These are phyloP conservation scores for Xylaria sp. DNA, from an alignment of 495 filamentous ascomycete genomes.

Conservation along the genomic window DNA sequence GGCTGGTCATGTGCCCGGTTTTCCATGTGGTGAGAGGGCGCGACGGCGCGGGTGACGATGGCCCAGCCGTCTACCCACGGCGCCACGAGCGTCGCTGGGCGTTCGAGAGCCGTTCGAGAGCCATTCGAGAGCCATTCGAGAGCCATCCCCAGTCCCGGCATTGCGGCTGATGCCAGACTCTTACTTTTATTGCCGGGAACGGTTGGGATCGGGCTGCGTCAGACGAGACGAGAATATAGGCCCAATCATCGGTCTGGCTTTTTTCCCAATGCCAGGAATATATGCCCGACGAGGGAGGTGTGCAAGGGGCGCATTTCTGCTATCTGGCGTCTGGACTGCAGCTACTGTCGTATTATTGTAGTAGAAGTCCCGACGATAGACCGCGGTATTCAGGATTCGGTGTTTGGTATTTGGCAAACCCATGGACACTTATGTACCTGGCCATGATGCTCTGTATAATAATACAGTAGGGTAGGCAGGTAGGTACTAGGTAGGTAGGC, in stretches of 20 bases:
- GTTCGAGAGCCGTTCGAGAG: neutral
- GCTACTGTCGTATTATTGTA: neutral
- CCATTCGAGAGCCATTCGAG: no score
- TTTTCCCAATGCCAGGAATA: neutral
- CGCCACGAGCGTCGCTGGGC: slow-evolving; percentile 1
- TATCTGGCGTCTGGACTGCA: neutral
- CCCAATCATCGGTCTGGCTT: neutral
- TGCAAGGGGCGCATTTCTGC: neutral
- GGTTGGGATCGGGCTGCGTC: neutral
- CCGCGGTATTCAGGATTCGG: no score
- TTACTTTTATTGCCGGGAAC: neutral
- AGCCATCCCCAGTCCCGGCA: slow-evolving; percentile 15
- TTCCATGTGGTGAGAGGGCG: slow-evolving; percentile 19
- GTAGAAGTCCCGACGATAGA: neutral
- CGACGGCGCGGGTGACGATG: slow-evolving; percentile 23
- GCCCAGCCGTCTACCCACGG: slow-evolving; percentile 5
- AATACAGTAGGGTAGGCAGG: neutral
- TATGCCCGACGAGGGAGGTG: neutral
- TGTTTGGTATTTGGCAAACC: neutral
- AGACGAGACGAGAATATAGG: neutral
- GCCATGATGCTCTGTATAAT: neutral
- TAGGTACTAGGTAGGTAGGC: neutral
- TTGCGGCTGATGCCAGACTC: slow-evolving; percentile 14
- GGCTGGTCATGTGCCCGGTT: slow-evolving; percentile 25
- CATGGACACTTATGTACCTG: neutral